Evolutionary conservation across 2,329 filamentous ascomycete genomes (phyloP).

Genomic region (Phyllosticta citribraziliensis): DNA sequence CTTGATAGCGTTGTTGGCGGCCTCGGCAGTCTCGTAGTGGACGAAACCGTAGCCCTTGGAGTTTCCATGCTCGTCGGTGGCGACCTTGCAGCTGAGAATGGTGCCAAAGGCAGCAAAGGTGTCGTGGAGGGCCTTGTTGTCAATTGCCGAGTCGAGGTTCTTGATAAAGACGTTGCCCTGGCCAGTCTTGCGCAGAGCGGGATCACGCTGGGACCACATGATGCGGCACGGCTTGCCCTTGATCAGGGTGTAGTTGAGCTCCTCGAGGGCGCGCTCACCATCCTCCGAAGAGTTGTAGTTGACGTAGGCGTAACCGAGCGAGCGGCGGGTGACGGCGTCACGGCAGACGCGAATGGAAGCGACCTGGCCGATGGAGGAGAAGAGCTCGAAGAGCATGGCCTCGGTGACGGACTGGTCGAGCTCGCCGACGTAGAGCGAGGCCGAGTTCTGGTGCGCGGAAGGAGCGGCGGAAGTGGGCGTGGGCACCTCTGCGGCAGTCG

Average conservation of each 20-base stretch:
- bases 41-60: constrained; percentile 99
- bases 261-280: constrained; percentile 96
- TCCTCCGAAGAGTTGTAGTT: constrained; percentile 98
- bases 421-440: constrained; percentile 97
- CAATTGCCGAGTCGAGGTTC: constrained; percentile 96
- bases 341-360: constrained; percentile 99
- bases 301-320: constrained; percentile 97
- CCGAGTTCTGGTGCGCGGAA: constrained; percentile 80
- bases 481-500: constrained; percentile 54
- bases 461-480: constrained; percentile 63
- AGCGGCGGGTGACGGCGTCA: constrained; percentile 96
- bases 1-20: constrained; percentile 94
- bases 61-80: constrained; percentile 90
- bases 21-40: constrained; percentile 98
- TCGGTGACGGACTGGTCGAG: constrained; percentile 96
- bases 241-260: constrained; percentile 99
- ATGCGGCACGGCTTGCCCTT: constrained; percentile 98
- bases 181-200: constrained; percentile 96
- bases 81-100: constrained; percentile 99
- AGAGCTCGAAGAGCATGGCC: constrained; percentile 99
- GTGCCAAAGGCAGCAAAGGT: constrained; percentile 97
- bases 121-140: constrained; percentile 99
- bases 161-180: constrained; percentile 99
- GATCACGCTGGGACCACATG: constrained; percentile 99
- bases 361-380: constrained; percentile 97